phyloP scores from a whole-genome alignment of 257 asterid species.

The Solanum chiquidenum region DNA sequence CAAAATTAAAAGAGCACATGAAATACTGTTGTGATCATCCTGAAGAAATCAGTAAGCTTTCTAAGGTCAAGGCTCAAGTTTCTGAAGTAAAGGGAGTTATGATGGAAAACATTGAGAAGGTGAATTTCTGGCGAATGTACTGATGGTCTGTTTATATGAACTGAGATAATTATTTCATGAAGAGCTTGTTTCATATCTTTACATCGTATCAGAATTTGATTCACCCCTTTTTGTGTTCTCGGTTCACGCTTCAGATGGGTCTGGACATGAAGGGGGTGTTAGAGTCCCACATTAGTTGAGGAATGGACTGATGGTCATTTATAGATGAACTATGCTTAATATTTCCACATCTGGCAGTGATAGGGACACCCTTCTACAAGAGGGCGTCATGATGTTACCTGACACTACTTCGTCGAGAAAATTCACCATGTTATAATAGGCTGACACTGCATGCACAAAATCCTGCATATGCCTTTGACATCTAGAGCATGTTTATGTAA shows the following conservation, averaged over 20 bases:
- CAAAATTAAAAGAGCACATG: slow-evolving; percentile 49
- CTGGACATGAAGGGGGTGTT: neutral
- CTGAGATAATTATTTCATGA: accelerated
- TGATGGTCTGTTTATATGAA: neutral
- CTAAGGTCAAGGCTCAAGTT: slow-evolving; percentile 49
- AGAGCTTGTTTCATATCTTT: neutral
- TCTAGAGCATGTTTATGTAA: neutral
- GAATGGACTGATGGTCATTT: neutral
- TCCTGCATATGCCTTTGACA: neutral
- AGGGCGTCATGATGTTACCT: neutral
- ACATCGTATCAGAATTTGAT: neutral
- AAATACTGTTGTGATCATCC: slow-evolving; percentile 37
- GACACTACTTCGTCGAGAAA: neutral
- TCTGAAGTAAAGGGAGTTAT: slow-evolving; percentile 48
- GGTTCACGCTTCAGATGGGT: neutral
- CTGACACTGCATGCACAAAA: neutral
- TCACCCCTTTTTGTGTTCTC: neutral
- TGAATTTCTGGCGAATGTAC: neutral
- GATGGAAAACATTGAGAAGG: slow-evolving; percentile 62
- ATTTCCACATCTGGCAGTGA: neutral
- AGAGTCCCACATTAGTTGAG: neutral
- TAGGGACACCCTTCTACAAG: neutral
- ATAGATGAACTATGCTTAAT: too few relatives aligned
- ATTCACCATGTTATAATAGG: neutral
- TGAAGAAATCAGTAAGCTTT: slow-evolving; percentile 39